Percentiles rank a stretch among this genome's conserved stretches.
phyloP scores from a whole-genome alignment of 1,284 basidiomycete genomes.

The Ustilago nuda region DNA sequence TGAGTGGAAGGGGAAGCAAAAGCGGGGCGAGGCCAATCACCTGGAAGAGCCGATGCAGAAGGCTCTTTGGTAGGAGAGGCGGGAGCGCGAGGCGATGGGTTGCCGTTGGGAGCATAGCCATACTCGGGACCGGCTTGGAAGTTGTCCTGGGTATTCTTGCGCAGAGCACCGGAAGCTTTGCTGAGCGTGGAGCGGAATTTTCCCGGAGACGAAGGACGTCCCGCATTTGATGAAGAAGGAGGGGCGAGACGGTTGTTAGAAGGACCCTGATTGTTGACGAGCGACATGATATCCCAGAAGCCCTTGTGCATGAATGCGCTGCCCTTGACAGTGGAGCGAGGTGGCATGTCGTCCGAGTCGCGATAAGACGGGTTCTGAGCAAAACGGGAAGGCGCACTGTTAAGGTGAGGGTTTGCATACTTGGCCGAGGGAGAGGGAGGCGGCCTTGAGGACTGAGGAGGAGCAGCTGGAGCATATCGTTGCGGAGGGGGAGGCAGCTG shows the following conservation, averaged over 20 bases:
- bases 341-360: slow-evolving; percentile 32
- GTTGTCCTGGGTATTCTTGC: slow-evolving; percentile 33
- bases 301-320: slow-evolving; percentile 67
- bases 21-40: slow-evolving; percentile 37
- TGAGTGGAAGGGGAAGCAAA: slow-evolving; percentile 36
- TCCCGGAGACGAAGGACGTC: slow-evolving; percentile 40
- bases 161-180: slow-evolving; percentile 54
- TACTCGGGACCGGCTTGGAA: slow-evolving; percentile 54
- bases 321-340: slow-evolving; percentile 45
- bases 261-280: slow-evolving; percentile 55
- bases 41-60: slow-evolving; percentile 30
- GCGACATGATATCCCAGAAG: slow-evolving; percentile 64
- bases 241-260: slow-evolving; percentile 30
- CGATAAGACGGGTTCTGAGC: slow-evolving; percentile 21
- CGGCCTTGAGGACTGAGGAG: slow-evolving; percentile 24
- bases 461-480: slow-evolving; percentile 15
- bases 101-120: slow-evolving; percentile 6
- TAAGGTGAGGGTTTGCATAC: slow-evolving; percentile 45
- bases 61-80: slow-evolving; percentile 21
- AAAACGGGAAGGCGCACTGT: slow-evolving; percentile 48
- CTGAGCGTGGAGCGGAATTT: slow-evolving; percentile 53
- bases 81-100: slow-evolving; percentile 21
- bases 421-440: slow-evolving; percentile 42
- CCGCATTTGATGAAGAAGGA: slow-evolving; percentile 20
- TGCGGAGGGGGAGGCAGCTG: slow-evolving; percentile 29